Conservation (phyloP, 768 basidiomycete genomes). For the Lentinus brumalis region DNA sequence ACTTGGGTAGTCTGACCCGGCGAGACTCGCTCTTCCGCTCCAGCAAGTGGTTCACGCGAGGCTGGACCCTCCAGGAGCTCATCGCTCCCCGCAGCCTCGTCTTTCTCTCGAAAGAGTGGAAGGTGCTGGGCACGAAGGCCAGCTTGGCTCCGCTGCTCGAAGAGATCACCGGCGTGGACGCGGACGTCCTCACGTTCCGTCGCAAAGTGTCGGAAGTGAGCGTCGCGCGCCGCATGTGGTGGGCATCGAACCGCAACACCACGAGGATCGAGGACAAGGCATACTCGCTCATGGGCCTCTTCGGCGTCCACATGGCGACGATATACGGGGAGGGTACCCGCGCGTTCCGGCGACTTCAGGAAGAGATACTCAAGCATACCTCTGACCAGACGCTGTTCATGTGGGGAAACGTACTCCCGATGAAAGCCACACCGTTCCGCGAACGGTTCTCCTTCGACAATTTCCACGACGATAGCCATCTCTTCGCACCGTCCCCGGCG, state of each 20-base stretch:
- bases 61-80: slow-evolving; percentile 18
- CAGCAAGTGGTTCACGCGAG: slow-evolving; percentile 16
- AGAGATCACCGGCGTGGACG: slow-evolving; percentile 14
- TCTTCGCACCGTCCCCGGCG: slow-evolving; percentile 17
- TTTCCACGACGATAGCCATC: slow-evolving; percentile 14
- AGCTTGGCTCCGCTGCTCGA: slow-evolving; percentile 9
- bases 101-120: slow-evolving; percentile 15
- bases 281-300: slow-evolving; percentile 19
- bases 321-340: slow-evolving; percentile 16
- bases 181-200: slow-evolving; percentile 16
- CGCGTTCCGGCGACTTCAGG: slow-evolving; percentile 14
- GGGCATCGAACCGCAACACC: slow-evolving; percentile 15
- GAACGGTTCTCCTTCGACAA: slow-evolving; percentile 6
- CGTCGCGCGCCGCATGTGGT: slow-evolving; percentile 19
- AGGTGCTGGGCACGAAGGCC: slow-evolving; percentile 11
- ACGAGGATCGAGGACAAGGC: slow-evolving; percentile 18
- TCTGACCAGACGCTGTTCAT: slow-evolving; percentile 18
- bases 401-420: slow-evolving; percentile 14
- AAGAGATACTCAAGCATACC: slow-evolving; percentile 18
- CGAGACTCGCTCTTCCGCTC: neutral
- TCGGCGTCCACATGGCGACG: slow-evolving; percentile 15
- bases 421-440: slow-evolving; percentile 5
- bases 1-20: neutral
- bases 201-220: slow-evolving; percentile 13
- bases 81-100: slow-evolving; percentile 13